Evolutionary conservation across 2,329 filamentous ascomycete genomes (phyloP), one percentile per base, ranked within the genome.

Genomic region (Pseudonectria buxi): DNA sequence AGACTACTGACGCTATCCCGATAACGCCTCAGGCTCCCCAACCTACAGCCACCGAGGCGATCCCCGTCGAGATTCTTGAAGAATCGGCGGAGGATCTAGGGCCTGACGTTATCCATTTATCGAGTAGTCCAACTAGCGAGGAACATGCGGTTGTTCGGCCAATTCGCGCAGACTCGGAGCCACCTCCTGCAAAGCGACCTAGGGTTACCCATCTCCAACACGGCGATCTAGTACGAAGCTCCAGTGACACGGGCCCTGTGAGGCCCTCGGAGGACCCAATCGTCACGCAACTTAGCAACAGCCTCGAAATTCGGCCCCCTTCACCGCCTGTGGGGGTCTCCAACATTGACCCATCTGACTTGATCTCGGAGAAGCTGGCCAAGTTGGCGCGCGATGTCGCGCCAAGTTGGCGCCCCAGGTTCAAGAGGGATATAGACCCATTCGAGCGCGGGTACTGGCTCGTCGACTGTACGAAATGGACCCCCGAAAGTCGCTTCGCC

Each of bases 391-490:
- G 75, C 16, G 65, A 73, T 12, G 60, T 79, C 4, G 44, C 60
- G 0, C 67, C 64, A 3, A 69, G 72, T 4, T 86, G 75, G 56
- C 65, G 58, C 4, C 78, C 81, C 4, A 32, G 32, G 6, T 18
- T 34, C 6, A 38, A 16, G n/a, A 49, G 58, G 0, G 45, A 50
- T 5, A 43, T 59, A 2, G 67, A 74, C 33, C 60, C 61, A 2
- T 72, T 82, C 26, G 87, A 94, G 56, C 72, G 89, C 12, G 89
- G 88, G 1, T 79, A 84, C 58, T 95, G 89, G 89, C 57, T 68
- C 3, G 50, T 95, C 4, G 65, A 78, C 44, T 78, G 73, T 45
- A 53, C 59, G 1, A 33, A 47, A 1, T 87, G 82, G 82, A 53
- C 62, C 1, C 34, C 53, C 0, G 56, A 60, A 0, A 50, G 69